Conservation (phyloP, 2,329 filamentous ascomycete species). For the Cladosporium oxysporum region DNA sequence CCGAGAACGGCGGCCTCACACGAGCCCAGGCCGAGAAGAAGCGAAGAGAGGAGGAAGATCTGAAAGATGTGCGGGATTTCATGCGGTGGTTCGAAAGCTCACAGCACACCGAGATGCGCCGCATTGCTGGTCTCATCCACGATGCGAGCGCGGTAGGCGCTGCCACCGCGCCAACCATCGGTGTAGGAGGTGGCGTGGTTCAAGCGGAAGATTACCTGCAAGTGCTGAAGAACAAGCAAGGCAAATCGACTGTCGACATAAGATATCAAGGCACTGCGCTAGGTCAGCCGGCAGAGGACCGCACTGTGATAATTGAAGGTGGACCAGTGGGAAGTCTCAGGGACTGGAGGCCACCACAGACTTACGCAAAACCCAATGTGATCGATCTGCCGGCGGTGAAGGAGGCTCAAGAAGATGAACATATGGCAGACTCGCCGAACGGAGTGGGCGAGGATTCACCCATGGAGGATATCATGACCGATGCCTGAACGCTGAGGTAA, state of each 20-base stretch:
- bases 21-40: constrained; percentile 43
- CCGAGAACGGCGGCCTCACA: constrained; percentile 35
- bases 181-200: constrained; percentile 40
- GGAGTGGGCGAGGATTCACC: constrained; percentile 15
- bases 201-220: constrained; percentile 52
- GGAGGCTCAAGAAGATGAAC: constrained; percentile 1
- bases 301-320: constrained; percentile 75
- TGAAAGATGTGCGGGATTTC: constrained; percentile 75
- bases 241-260: constrained; percentile 76
- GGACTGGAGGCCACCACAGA: constrained; percentile 57
- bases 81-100: constrained; percentile 75
- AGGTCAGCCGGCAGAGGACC: constrained; percentile 70
- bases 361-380: not conserved
- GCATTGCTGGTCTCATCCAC: constrained; percentile 67
- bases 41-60: constrained; percentile 67
- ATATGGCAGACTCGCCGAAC: constrained; percentile 11
- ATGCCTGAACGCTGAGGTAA: not conserved
- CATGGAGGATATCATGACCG: constrained; percentile 14
- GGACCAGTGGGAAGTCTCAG: constrained; percentile 67
- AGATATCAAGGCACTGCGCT: constrained; percentile 84
- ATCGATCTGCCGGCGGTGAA: constrained; percentile 13
- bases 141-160: constrained; percentile 54
- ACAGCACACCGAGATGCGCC: constrained; percentile 75
- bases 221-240: constrained; percentile 85
- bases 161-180: constrained; percentile 30